phyloP scores from a whole-genome alignment of 495 filamentous ascomycete species.

The Rostrohypoxylon terebratum region DNA sequence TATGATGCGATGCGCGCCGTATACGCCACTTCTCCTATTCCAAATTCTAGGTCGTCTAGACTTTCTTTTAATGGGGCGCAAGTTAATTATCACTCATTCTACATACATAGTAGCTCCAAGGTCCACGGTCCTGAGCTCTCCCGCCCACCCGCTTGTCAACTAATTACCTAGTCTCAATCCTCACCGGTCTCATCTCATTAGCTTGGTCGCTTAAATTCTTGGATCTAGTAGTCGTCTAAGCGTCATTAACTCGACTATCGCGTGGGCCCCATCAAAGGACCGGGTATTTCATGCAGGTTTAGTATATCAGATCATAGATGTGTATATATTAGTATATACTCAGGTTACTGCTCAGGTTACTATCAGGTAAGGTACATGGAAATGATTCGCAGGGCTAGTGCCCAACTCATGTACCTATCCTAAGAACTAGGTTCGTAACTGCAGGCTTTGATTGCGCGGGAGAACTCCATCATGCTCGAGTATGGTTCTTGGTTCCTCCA shows the following conservation, averaged over 20 bases:
- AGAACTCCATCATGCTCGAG: constrained; percentile 1
- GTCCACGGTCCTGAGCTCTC: constrained; percentile 10
- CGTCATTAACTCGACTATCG: constrained; percentile 22
- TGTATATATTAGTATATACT: background rate
- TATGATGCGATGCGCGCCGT: constrained; percentile 17
- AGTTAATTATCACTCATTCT: constrained; percentile 22
- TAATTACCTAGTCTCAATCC: constrained; percentile 2
- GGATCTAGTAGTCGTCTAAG: constrained; percentile 29
- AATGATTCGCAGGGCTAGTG: background rate
- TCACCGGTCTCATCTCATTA: constrained; percentile 13
- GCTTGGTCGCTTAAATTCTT: constrained; percentile 17
- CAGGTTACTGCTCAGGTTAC: background rate
- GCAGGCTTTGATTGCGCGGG: background rate
- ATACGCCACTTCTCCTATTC: constrained; percentile 4
- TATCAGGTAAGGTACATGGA: constrained; percentile 5
- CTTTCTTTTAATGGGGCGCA: constrained; percentile 15
- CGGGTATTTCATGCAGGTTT: constrained; percentile 1
- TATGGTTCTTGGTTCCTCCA: constrained; percentile 3
- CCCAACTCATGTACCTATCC: constrained; percentile 2
- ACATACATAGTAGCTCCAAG: too few species aligned
- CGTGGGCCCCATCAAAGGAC: constrained; percentile 11
- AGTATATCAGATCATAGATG: background rate
- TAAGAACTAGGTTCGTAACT: background rate
- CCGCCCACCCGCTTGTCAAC: constrained; percentile 9
- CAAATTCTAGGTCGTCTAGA: background rate